These are phyloP conservation scores for Pilatotrama ljubarskyi DNA, from an alignment of 768 basidiomycete species.

Conservation along the genomic window DNA sequence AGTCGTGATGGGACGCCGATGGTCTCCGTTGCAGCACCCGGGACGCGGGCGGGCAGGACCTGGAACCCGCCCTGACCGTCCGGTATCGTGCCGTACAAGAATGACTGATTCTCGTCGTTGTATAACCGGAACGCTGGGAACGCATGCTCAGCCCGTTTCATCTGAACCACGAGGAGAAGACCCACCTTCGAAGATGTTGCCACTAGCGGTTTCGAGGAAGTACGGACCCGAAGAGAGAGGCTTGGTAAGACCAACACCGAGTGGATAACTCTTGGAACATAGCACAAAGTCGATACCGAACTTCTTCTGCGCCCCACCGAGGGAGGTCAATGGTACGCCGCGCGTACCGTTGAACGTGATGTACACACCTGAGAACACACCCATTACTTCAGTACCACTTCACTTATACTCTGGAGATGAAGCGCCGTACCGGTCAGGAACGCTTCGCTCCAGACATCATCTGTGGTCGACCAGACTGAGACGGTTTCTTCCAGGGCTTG, in stretches of 20 bases:
- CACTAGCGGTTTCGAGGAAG: conserved; percentile 25
- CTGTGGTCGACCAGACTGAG: conserved; percentile 13
- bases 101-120: conserved; percentile 45
- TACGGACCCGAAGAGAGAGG: conserved; percentile 29
- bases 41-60: conserved; percentile 25
- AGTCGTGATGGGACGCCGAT: conserved; percentile 54
- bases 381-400: neutral
- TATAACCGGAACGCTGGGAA: conserved; percentile 40
- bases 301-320: conserved; percentile 7
- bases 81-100: conserved; percentile 45
- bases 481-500: conserved; percentile 19
- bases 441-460: conserved; percentile 29
- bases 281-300: conserved; percentile 22
- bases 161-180: neutral
- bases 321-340: conserved; percentile 1
- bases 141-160: neutral
- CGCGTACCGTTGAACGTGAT: conserved; percentile 22
- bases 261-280: conserved; percentile 9
- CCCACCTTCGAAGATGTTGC: conserved; percentile 31
- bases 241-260: conserved; percentile 17
- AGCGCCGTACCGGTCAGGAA: conserved; percentile 30
- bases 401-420: neutral
- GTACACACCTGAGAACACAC: conserved; percentile 21
- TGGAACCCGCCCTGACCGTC: conserved; percentile 34
- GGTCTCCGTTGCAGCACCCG: conserved; percentile 29